Conservation (phyloP, 148 eudicot species). For the Chenopodium berlandieri region DNA sequence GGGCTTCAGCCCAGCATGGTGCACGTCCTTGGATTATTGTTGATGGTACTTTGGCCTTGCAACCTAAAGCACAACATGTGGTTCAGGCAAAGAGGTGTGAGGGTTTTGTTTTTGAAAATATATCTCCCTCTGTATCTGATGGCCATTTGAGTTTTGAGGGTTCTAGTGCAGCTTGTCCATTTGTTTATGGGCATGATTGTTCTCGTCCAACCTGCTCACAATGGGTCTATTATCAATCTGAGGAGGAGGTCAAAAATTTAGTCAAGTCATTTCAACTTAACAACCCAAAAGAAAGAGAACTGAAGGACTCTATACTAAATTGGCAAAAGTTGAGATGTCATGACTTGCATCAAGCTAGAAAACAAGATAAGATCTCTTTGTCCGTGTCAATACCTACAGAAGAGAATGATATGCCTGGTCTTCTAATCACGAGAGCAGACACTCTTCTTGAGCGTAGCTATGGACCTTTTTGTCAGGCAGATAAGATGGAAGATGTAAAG, state of each 20-base stretch:
- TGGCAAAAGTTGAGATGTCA: conserved; percentile 43
- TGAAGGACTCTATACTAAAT: conserved; percentile 48
- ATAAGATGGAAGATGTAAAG: conserved; percentile 28
- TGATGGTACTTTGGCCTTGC: conserved; percentile 34
- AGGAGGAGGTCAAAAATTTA: conserved; percentile 45
- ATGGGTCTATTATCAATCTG: conserved; percentile 57
- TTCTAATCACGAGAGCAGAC: conserved; percentile 41
- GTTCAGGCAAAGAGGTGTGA: conserved; percentile 9
- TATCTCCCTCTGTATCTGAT: conserved; percentile 17
- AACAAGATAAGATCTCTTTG: conserved; percentile 21
- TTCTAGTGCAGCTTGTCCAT: conserved; percentile 37
- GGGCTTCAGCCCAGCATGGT: conserved; percentile 47
- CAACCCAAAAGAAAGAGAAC: conserved; percentile 50
- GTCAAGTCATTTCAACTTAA: conserved; percentile 41
- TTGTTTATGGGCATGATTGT: conserved; percentile 27
- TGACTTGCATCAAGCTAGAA: conserved; percentile 34
- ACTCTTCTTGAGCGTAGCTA: conserved; percentile 42
- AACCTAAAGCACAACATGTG: conserved; percentile 22
- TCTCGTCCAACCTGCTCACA: conserved; percentile 24
- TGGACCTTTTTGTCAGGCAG: conserved; percentile 43
- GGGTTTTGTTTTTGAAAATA: conserved; percentile 1
- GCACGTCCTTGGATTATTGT: conserved; percentile 40
- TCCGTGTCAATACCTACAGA: conserved; percentile 25
- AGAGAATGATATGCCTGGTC: conserved; percentile 15
- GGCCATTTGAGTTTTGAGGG: conserved; percentile 24